Evolutionary conservation across 2,329 filamentous ascomycete species (phyloP), one percentile per base, ranked within the genome.

Genomic region (Phyllosticta citriasiana): DNA sequence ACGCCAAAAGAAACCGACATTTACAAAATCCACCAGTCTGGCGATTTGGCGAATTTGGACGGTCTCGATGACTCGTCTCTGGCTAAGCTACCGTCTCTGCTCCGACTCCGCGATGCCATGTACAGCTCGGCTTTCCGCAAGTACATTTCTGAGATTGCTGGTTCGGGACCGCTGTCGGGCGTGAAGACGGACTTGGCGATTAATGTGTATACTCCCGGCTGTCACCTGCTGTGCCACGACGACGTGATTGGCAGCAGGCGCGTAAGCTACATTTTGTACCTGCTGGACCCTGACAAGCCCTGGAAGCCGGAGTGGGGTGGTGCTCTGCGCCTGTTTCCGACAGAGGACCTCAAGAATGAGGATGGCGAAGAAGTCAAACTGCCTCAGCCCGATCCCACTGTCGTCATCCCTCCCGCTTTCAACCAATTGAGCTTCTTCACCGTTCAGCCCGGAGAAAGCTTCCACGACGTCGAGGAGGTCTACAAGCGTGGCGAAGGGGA

Each of bases 1-100:
- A 97, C 94, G 12, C 92, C 92, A 68, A 99, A 99, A 76, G 94
- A 99, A 76, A 99, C 94, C 55, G 94, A 99, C 74, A 99, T 99
- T 69, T 99, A 99, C 83, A 96, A 95, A 77, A 97, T 99, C 71
- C 92, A 97, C 81, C 94, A 99, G 79, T 97, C 93, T 4, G 94
- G 94, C 66, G 94, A 99, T 73, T 83, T 99, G 35, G 94, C 94
- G 55, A 99, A 99, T 76, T 85, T 99, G 62, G 93, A 97, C 75
- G 94, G 94, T 25, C 84, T 99, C 53, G 90, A 96, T 64, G 87
- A 95, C 71, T 86, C 87, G 7, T 91, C 92, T 6, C 82, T 97
- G 60, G 83, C 88, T 64, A 91, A 91, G 71, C 80, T 99, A 14
- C 94, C 94, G 0, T 96, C 90, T 12, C 80, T 99, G n/a, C 84